Evolutionary conservation across 2,329 filamentous ascomycete species (phyloP).

Genomic region (Xylariaceae sp.): DNA sequence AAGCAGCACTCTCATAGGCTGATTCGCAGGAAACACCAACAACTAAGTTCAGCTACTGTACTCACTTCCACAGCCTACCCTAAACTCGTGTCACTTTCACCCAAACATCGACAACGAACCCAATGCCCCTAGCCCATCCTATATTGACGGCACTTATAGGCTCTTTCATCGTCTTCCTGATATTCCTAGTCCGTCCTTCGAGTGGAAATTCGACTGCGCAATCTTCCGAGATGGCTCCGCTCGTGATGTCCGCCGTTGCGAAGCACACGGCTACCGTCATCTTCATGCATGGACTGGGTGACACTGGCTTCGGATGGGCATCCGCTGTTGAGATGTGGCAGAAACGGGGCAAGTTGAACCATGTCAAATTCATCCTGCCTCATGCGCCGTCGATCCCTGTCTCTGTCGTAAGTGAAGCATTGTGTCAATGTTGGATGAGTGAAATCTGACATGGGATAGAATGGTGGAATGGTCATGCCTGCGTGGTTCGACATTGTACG

Average conservation of each 20-base stretch:
- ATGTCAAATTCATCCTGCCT: slow-evolving; percentile 92
- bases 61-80: too few species aligned
- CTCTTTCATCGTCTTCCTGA: too few species aligned
- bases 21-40: too few species aligned
- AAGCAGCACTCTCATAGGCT: too few species aligned
- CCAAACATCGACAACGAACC: too few species aligned
- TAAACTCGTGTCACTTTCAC: too few species aligned
- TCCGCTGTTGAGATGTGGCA: slow-evolving; percentile 85
- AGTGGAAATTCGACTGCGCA: too few species aligned
- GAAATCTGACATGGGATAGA: slow-evolving; percentile 42
- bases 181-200: too few species aligned
- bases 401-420: slow-evolving; percentile 58
- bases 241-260: slow-evolving; percentile 27
- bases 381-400: slow-evolving; percentile 85
- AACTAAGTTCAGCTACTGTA: too few species aligned
- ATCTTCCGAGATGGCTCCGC: slow-evolving; percentile 9
- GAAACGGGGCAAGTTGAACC: slow-evolving; percentile 71
- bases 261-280: slow-evolving; percentile 92
- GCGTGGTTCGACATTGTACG: slow-evolving; percentile 81
- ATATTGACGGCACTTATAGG: too few species aligned
- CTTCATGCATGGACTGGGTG: slow-evolving; percentile 87
- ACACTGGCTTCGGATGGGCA: slow-evolving; percentile 75
- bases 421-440: neutral
- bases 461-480: slow-evolving; percentile 74
- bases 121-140: too few species aligned